Conservation (phyloP, 1,284 basidiomycete genomes). For the Veloboletus limbatus region DNA sequence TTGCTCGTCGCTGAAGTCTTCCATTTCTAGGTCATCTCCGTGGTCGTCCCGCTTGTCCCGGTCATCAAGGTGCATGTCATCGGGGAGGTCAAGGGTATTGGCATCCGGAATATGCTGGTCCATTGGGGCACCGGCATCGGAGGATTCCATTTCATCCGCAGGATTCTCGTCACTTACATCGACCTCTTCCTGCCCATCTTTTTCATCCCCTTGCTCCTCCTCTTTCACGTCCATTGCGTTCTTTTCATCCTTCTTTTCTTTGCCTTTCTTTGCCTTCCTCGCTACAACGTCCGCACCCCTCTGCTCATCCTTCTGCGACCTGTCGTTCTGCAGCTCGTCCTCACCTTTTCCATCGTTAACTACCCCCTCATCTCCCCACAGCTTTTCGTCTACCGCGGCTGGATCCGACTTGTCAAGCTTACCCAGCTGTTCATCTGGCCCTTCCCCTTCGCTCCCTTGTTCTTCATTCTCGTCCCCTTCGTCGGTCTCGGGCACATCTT, state of each 20-base stretch:
- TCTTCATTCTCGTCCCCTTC: conserved; percentile 48
- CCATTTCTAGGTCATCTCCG: conserved; percentile 34
- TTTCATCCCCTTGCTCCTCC: conserved; percentile 35
- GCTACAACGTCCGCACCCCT: conserved; percentile 71
- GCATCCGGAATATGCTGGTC: conserved; percentile 74
- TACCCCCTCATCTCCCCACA: conserved; percentile 86
- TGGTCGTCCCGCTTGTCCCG: conserved; percentile 38
- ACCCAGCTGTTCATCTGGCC: conserved; percentile 80
- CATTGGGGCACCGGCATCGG: conserved; percentile 61
- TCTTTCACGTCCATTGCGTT: conserved; percentile 34
- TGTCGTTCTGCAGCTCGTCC: conserved; percentile 54
- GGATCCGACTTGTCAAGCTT: conserved; percentile 88
- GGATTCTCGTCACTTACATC: conserved; percentile 25
- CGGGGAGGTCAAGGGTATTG: conserved; percentile 80
- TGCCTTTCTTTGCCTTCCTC: conserved; percentile 44
- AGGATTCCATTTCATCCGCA: conserved; percentile 35
- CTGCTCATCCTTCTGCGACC: conserved; percentile 42
- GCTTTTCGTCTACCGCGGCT: conserved; percentile 89
- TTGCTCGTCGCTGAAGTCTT: conserved; percentile 42
- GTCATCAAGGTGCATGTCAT: conserved; percentile 70
- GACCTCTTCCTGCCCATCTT: conserved; percentile 37
- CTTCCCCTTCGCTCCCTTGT: conserved; percentile 58
- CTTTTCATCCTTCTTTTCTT: conserved; percentile 38
- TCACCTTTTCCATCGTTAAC: conserved; percentile 49
- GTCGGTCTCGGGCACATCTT: conserved; percentile 68